Percentiles rank a stretch among this genome's conserved stretches.
Evolutionary conservation across 2,329 filamentous ascomycete species (phyloP).

Genomic region (Fusarium penzigii): DNA sequence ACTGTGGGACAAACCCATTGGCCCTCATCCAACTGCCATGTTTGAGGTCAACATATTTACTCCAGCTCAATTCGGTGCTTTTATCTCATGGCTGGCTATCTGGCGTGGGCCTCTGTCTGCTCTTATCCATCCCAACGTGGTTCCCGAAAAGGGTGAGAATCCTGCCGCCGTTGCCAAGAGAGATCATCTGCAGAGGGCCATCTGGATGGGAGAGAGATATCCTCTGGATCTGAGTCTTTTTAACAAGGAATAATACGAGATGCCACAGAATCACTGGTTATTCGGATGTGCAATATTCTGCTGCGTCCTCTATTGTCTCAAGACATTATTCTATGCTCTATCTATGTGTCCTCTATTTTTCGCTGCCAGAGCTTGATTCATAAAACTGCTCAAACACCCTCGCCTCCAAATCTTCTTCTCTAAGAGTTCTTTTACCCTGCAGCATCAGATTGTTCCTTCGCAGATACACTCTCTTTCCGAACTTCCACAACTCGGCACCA

Average conservation of each 20-base stretch:
- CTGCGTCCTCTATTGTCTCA: too few relatives aligned
- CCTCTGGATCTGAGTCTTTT: constrained; percentile 51
- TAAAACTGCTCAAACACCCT: not conserved
- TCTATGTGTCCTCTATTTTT: not conserved
- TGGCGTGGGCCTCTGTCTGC: constrained; percentile 78
- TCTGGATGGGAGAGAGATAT: constrained; percentile 71
- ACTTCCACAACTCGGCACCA: constrained; percentile 69
- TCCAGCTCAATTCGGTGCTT: constrained; percentile 85
- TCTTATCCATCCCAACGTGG: constrained; percentile 81
- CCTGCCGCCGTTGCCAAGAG: constrained; percentile 38
- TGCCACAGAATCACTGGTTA: too few relatives aligned
- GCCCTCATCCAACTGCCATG: constrained; percentile 83
- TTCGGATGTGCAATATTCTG: too few relatives aligned
- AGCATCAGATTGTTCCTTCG: constrained; percentile 25
- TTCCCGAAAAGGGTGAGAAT: constrained; percentile 40
- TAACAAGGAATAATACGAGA: constrained; percentile 1
- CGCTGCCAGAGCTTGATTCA: not conserved
- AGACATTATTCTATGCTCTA: too few relatives aligned
- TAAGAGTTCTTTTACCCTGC: not conserved
- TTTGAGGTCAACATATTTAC: constrained; percentile 91
- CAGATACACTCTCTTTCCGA: constrained; percentile 60
- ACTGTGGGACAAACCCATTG: constrained; percentile 75
- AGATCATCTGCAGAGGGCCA: constrained; percentile 69
- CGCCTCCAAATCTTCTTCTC: not conserved
- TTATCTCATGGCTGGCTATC: constrained; percentile 81